These are phyloP conservation scores for Solanum commersonii DNA, from an alignment of 257 asterid species.

Conservation along the genomic window DNA sequence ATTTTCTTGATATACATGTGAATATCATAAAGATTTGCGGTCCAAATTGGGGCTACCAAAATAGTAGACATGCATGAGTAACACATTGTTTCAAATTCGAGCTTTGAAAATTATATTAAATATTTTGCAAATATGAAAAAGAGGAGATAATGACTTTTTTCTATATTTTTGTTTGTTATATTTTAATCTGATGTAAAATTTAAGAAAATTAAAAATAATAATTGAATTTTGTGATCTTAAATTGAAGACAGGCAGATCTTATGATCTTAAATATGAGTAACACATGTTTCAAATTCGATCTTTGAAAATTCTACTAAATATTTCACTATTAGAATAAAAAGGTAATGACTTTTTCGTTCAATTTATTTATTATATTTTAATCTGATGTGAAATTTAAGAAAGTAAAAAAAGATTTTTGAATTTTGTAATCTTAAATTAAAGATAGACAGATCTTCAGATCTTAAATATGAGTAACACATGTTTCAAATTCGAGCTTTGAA, in stretches of 20 bases:
- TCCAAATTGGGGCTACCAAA: not conserved
- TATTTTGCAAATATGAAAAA: not conserved
- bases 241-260: fast-evolving
- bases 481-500: not conserved
- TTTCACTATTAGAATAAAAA: too few species aligned
- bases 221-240: too few species aligned
- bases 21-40: not conserved
- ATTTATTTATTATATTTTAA: too few species aligned
- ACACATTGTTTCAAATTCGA: not conserved
- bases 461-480: not conserved
- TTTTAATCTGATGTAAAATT: too few species aligned
- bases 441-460: too few species aligned
- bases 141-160: not conserved
- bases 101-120: too few species aligned
- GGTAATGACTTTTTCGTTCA: not conserved
- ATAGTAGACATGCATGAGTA: not conserved
- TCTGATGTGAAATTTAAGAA: not conserved
- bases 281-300: not conserved
- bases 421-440: too few species aligned
- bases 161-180: too few species aligned
- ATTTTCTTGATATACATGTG: not conserved
- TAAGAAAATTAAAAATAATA: too few species aligned
- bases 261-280: not conserved
- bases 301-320: not conserved
- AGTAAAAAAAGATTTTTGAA: too few species aligned